Evolutionary conservation across 2,329 filamentous ascomycete species (phyloP), one percentile per base, ranked within the genome.

Genomic region (Chrysosporium keratinophilum): DNA sequence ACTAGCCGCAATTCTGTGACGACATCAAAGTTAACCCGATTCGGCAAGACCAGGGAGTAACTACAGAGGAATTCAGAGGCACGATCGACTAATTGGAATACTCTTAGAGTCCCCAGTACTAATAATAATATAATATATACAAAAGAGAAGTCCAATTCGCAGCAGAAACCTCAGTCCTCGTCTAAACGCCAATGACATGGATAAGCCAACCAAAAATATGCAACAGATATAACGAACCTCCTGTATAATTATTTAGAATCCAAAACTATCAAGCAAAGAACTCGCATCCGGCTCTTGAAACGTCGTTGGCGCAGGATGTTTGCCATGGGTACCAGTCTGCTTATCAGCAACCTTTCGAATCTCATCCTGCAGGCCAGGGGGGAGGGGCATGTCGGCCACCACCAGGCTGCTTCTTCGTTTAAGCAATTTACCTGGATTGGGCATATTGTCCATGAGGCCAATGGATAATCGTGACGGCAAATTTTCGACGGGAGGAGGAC

Each of bases 201-300:
- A 28, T 17, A 14, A 45, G 17, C 17, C 15, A 23, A n/a, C 23
- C 35, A 31, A 39, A 50, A 15, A 14, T 41, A 54, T 28, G 17
- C 17, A 35, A 19, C 11, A 47, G 12, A 35, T 20, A 34, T 10
- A 31, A 15, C 35, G 3, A 23, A 15, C 49, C 12, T 11, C 40
- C 5, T n/a, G 15, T 19, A 19, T 41, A 17, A 68, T 69, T 97
- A 66, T 28, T 28, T 28, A 28, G 23, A 97, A 93, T 1, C 91
- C 91, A 77, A 97, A 97, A 67, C 81, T 90, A 74, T 97, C 91
- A 62, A 97, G 75, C 64, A 98, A 71, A 56, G 88, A 91, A 66
- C 81, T 88, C 28, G 87, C 79, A 71, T 95, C 89, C n/a, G 93
- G 93, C 69, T 98, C 93, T 62, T 94, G 79, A 67, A 97, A 97